These are phyloP conservation scores for Acanthamoeba sp. DNA, from an alignment of 208 protist species.

Conservation along the genomic window DNA sequence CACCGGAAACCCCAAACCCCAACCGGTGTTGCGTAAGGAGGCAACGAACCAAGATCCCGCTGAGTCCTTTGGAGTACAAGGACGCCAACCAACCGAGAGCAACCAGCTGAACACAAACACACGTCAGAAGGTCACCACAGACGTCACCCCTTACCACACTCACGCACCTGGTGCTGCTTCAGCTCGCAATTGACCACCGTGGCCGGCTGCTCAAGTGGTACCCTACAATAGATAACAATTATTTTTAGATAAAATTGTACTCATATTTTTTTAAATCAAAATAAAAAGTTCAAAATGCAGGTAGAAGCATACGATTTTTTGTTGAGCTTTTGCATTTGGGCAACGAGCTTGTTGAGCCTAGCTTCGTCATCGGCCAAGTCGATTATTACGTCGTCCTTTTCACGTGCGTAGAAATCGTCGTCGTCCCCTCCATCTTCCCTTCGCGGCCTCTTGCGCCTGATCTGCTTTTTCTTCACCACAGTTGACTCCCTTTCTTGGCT, in stretches of 20 bases:
- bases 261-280: not conserved
- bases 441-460: not conserved
- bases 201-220: not conserved
- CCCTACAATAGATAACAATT: not conserved
- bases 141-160: not conserved
- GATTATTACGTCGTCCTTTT: not conserved
- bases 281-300: not conserved
- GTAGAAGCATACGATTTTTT: constrained; percentile 25
- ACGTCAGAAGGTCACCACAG: constrained; percentile 80
- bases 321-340: constrained; percentile 15
- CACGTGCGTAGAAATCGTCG: not conserved
- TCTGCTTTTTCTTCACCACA: not conserved
- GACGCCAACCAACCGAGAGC: constrained; percentile 96
- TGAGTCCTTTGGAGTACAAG: constrained; percentile 91
- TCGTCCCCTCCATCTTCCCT: not conserved
- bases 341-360: not conserved
- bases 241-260: not conserved
- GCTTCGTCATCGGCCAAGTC: not conserved
- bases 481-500: not conserved
- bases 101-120: constrained; percentile 90
- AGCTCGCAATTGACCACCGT: constrained; percentile 20
- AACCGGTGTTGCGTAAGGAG: not conserved
- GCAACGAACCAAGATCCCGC: constrained; percentile 92
- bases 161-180: constrained; percentile 9
- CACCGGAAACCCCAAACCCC: no score